phyloP scores from a whole-genome alignment of 2,329 filamentous ascomycete species.

The Geosmithia morbida region DNA sequence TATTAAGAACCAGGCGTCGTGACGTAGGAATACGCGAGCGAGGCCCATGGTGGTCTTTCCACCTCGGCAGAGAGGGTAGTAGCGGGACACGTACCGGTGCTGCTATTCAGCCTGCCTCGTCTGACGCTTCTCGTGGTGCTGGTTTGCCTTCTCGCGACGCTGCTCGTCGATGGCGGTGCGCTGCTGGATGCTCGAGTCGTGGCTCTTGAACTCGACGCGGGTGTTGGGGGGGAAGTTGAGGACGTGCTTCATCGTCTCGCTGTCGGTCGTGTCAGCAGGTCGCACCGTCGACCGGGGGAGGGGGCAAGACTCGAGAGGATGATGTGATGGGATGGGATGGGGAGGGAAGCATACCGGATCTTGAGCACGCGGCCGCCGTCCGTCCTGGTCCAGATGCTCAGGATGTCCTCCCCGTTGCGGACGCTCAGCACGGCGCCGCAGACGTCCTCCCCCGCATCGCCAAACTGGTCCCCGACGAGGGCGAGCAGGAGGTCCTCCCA shows the following conservation, averaged over 20 bases:
- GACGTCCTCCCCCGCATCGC: constrained; percentile 83
- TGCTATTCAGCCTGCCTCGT: constrained; percentile 18
- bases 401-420: constrained; percentile 86
- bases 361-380: constrained; percentile 90
- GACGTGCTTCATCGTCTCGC: constrained; percentile 86
- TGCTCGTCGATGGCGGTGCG: constrained; percentile 82
- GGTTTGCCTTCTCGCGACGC: constrained; percentile 64
- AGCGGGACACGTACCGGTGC: constrained; percentile 1
- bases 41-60: no score
- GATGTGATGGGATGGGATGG: neutral
- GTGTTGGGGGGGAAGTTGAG: constrained; percentile 79
- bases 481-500: constrained; percentile 92
- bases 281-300: no score
- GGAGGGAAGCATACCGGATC: constrained; percentile 55
- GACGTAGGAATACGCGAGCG: no score
- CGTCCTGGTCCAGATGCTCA: constrained; percentile 95
- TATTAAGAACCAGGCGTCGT: no score
- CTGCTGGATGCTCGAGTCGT: constrained; percentile 91
- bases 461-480: constrained; percentile 87
- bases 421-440: constrained; percentile 92
- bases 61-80: neutral
- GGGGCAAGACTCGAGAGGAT: no score
- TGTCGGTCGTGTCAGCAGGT: constrained; percentile 21
- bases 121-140: constrained; percentile 28
- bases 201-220: constrained; percentile 86